Percentiles rank a stretch among this genome's conserved stretches.
Conservation (phyloP, 495 filamentous ascomycete species). For the Extremus antarcticus region DNA sequence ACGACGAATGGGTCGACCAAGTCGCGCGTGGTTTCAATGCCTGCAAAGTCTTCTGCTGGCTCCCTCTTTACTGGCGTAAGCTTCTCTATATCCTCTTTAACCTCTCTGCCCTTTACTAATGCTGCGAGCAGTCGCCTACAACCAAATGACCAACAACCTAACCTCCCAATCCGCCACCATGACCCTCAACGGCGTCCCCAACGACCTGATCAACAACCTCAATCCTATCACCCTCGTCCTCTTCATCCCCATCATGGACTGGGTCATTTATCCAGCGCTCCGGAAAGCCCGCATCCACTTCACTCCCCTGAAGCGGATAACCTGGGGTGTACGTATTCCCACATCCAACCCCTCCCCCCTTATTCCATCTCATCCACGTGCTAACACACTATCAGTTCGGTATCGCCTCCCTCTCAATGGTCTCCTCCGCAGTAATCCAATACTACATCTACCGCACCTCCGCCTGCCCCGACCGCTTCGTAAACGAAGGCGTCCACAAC, state of each 20-base stretch:
- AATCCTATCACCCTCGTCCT: conserved; percentile 57
- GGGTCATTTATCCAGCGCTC: conserved; percentile 54
- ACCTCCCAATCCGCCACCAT: conserved; percentile 32
- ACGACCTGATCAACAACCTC: conserved; percentile 17
- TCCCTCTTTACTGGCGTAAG: conserved; percentile 31
- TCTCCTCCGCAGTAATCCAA: conserved; percentile 57
- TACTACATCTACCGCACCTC: conserved; percentile 54
- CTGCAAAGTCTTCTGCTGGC: conserved; percentile 50
- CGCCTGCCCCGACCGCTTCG: conserved; percentile 30
- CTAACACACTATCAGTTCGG: no score
- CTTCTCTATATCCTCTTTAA: not conserved
- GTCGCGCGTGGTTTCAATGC: conserved; percentile 24
- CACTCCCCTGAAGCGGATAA: conserved; percentile 64
- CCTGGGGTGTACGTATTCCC: no score
- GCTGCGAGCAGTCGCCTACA: conserved; percentile 35
- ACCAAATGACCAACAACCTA: conserved; percentile 49
- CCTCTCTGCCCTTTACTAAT: conserved; percentile 18
- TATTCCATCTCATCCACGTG: no score
- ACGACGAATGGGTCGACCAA: conserved; percentile 29
- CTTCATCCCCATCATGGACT: conserved; percentile 59
- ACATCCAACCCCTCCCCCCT: no score
- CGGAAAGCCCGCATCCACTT: conserved; percentile 53
- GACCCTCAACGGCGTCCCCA: conserved; percentile 15
- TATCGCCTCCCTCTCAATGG: conserved; percentile 52
- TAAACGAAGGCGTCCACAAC: not conserved